Percentiles rank a stretch among this genome's conserved stretches.
Evolutionary conservation across 768 basidiomycete species (phyloP).

Genomic region (Paxillus rubicundulus): DNA sequence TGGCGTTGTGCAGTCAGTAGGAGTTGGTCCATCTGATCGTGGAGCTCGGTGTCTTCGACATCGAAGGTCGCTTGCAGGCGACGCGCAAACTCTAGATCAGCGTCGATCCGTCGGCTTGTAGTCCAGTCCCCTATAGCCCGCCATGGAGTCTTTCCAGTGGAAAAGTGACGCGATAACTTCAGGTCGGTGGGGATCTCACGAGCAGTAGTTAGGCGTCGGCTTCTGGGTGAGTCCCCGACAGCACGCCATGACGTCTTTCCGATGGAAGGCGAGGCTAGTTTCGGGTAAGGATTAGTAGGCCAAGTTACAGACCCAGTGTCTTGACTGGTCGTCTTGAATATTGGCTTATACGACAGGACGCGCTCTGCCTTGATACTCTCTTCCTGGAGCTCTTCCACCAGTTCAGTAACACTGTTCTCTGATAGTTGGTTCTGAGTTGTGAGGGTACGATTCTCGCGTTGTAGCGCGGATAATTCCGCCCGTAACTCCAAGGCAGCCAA

Average conservation of each 20-base stretch:
- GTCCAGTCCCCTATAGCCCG: no score
- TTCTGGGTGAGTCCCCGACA: background rate
- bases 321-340: background rate
- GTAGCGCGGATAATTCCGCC: constrained; percentile 40
- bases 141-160: no score
- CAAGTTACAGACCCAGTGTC: background rate
- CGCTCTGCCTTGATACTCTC: constrained; percentile 6
- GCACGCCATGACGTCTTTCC: background rate
- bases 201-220: background rate
- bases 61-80: constrained; percentile 40
- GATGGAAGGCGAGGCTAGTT: background rate
- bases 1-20: constrained; percentile 29
- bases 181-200: constrained; percentile 13
- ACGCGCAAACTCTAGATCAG: constrained; percentile 19
- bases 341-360: background rate
- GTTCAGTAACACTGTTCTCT: constrained; percentile 24
- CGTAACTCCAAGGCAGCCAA: constrained; percentile 43
- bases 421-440: constrained; percentile 19
- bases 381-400: constrained; percentile 7
- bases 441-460: constrained; percentile 25
- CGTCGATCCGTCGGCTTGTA: no score
- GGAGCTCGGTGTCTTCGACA: constrained; percentile 38
- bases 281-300: background rate
- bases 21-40: constrained; percentile 32
- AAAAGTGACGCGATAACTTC: no score